phyloP scores from a whole-genome alignment of 345 rosid genomes.

The Excoecaria cochinchinensis region DNA sequence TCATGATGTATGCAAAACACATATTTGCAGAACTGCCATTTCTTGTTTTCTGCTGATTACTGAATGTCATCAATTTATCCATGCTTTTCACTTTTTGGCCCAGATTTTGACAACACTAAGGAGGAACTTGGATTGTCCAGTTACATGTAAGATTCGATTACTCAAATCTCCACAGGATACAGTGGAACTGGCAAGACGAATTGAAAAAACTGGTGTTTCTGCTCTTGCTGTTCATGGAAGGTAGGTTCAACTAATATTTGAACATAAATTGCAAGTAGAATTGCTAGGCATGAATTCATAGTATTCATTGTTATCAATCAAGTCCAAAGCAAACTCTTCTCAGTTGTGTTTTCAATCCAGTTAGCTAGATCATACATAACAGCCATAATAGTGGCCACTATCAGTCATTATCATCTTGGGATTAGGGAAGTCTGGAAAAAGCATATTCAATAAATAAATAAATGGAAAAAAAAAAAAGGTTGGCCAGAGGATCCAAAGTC shows the following conservation, averaged over 20 bases:
- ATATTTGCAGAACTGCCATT: slow-evolving; percentile 4
- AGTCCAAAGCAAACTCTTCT: no score
- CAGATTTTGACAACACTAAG: slow-evolving; percentile 79
- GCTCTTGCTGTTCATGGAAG: slow-evolving; percentile 97
- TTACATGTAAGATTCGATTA: slow-evolving; percentile 89
- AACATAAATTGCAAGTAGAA: neutral
- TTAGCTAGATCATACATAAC: no score
- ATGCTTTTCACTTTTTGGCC: slow-evolving; percentile 6
- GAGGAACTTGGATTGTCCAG: slow-evolving; percentile 78
- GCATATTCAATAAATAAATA: no score
- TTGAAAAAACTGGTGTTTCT: slow-evolving; percentile 88
- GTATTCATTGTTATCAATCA: neutral
- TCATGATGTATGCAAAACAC: slow-evolving; percentile 59
- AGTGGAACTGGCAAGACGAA: slow-evolving; percentile 86
- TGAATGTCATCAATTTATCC: neutral
- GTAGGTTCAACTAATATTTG: slow-evolving; percentile 29
- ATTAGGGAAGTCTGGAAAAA: no score
- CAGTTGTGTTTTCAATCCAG: no score
- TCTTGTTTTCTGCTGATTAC: no score
- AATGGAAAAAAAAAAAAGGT: no score
- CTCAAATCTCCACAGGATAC: slow-evolving; percentile 72
- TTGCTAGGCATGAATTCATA: neutral
- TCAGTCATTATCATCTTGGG: no score
- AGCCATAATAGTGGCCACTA: no score
- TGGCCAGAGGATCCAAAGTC: no score